These are phyloP conservation scores for Malania oleifera DNA, from an alignment of 164 flowering plant genomes.

Conservation along the genomic window DNA sequence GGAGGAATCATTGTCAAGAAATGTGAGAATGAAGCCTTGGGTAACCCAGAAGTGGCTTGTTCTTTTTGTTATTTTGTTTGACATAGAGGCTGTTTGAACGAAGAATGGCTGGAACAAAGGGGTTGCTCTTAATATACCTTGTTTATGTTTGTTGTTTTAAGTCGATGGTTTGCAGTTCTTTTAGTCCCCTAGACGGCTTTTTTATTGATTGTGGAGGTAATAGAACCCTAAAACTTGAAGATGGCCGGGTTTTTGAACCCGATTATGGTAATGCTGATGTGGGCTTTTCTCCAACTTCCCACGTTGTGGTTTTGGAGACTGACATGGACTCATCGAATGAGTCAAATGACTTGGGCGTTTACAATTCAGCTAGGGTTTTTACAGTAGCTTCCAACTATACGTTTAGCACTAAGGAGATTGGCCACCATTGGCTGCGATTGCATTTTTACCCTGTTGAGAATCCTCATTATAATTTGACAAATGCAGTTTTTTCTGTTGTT, in stretches of 20 bases:
- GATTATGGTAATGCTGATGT: conserved; percentile 24
- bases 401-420: conserved; percentile 21
- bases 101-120: conserved; percentile 19
- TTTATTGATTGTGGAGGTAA: conserved; percentile 39
- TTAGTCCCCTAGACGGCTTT: conserved; percentile 27
- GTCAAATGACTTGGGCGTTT: too few species aligned
- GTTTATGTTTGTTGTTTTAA: conserved; percentile 10
- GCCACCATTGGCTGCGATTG: conserved; percentile 44
- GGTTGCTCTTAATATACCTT: conserved; percentile 6
- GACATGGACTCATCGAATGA: conserved; percentile 5
- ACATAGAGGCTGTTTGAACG: not conserved
- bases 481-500: conserved; percentile 33
- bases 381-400: conserved; percentile 24
- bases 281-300: conserved; percentile 23
- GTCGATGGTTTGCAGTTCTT: conserved; percentile 13
- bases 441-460: conserved; percentile 34
- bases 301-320: conserved; percentile 20
- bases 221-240: conserved; percentile 12
- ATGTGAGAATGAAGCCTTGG: not conserved
- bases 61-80: not conserved
- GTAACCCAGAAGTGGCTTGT: not conserved
- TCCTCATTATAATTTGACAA: conserved; percentile 24
- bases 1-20: too few species aligned
- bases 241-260: conserved; percentile 31
- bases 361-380: conserved; percentile 35